phyloP scores from a whole-genome alignment of 78 protist genomes.

The Andalucia godoyi region DNA sequence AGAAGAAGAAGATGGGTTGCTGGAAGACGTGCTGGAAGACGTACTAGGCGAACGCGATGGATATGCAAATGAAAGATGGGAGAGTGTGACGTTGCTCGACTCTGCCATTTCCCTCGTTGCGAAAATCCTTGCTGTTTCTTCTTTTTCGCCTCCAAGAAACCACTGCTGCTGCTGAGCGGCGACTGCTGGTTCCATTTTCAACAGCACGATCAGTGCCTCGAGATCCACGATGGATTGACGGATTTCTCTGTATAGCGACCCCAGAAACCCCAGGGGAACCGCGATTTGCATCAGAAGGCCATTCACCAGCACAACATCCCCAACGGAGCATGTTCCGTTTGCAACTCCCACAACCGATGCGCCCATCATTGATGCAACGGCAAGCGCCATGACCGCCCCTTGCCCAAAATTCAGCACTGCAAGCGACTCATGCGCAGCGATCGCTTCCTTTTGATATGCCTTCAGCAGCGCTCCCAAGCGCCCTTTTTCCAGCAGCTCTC shows the following conservation, averaged over 20 bases:
- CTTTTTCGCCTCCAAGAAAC: too few relatives aligned
- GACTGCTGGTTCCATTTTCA: neutral
- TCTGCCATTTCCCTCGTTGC: too few relatives aligned
- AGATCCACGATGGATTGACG: slow-evolving; percentile 66
- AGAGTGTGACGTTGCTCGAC: too few relatives aligned
- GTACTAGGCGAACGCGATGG: too few relatives aligned
- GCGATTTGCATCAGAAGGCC: slow-evolving; percentile 76
- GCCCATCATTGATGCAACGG: slow-evolving; percentile 60
- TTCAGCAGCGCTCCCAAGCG: too few relatives aligned
- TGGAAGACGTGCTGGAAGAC: slow-evolving; percentile 28
- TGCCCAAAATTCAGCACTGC: slow-evolving; percentile 77
- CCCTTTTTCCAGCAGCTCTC: slow-evolving; percentile 55
- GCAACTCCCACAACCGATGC: slow-evolving; percentile 39
- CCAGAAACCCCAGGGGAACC: slow-evolving; percentile 75
- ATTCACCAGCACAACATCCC: slow-evolving; percentile 70
- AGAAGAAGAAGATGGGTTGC: too few relatives aligned
- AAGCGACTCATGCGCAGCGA: slow-evolving; percentile 36
- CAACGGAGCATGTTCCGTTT: slow-evolving; percentile 55
- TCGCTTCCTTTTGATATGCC: slow-evolving; percentile 41
- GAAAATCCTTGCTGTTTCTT: too few relatives aligned
- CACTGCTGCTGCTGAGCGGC: too few relatives aligned
- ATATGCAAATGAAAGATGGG: too few relatives aligned
- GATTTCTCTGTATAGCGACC: slow-evolving; percentile 80
- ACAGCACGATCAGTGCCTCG: slow-evolving; percentile 52
- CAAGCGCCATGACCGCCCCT: slow-evolving; percentile 46